Percentiles rank a stretch among this genome's conserved stretches.
phyloP scores from a whole-genome alignment of 495 filamentous ascomycete genomes.

The Tuber indicum region DNA sequence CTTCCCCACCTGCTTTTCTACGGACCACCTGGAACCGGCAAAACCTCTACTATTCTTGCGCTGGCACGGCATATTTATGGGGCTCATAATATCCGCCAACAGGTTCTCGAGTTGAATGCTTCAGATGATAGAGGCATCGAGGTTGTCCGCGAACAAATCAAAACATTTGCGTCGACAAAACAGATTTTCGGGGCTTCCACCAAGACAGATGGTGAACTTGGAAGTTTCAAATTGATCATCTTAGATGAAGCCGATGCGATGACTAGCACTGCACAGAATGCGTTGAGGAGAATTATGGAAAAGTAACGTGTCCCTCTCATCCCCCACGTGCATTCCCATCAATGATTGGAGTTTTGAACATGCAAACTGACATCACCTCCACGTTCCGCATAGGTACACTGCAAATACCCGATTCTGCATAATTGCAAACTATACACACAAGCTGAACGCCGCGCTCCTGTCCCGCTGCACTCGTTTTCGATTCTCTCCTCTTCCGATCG shows the following conservation, averaged over 20 bases:
- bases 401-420: conserved; percentile 97
- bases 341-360: not conserved
- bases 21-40: conserved; percentile 92
- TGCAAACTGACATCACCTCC: conserved; percentile 6
- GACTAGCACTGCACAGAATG: conserved; percentile 96
- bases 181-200: conserved; percentile 53
- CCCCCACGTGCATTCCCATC: not conserved
- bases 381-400: conserved; percentile 56
- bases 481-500: conserved; percentile 86
- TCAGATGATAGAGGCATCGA: conserved; percentile 97
- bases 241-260: conserved; percentile 98
- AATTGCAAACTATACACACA: conserved; percentile 99
- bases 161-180: conserved; percentile 81
- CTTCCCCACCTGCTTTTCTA: conserved; percentile 97
- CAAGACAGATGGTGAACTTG: conserved; percentile 50
- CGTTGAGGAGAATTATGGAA: conserved; percentile 94
- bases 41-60: conserved; percentile 94
- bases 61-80: conserved; percentile 92
- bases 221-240: conserved; percentile 88
- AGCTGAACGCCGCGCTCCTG: conserved; percentile 87
- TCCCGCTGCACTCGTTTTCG: conserved; percentile 92
- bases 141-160: conserved; percentile 97
- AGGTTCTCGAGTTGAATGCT: conserved; percentile 96
- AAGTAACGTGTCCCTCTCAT: conserved; percentile 47
- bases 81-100: conserved; percentile 84